phyloP scores from a whole-genome alignment of 257 asterid genomes.

The Nicotiana otophora region DNA sequence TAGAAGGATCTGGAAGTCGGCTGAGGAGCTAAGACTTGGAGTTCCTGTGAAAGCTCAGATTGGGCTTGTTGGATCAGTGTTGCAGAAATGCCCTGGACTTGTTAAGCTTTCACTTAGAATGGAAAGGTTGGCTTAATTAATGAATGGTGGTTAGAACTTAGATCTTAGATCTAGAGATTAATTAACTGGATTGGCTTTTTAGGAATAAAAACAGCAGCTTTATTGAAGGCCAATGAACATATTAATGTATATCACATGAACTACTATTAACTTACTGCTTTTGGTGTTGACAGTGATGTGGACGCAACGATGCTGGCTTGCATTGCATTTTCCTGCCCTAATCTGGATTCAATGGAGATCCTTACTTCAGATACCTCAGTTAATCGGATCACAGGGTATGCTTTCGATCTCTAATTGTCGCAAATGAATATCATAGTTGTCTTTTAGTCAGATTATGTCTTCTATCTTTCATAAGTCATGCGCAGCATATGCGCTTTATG shows the following conservation, averaged over 20 bases:
- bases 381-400: conserved; percentile 88
- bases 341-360: conserved; percentile 76
- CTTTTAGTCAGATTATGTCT: not conserved
- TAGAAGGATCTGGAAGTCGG: conserved; percentile 69
- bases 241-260: not conserved
- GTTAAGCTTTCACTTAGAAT: conserved; percentile 60
- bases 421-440: not conserved
- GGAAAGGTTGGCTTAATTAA: conserved; percentile 61
- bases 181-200: conserved; percentile 11
- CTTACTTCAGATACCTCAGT: conserved; percentile 44
- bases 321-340: conserved; percentile 90
- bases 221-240: not conserved
- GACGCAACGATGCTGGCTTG: conserved; percentile 91
- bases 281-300: conserved; percentile 62
- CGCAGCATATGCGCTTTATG: not conserved
- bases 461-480: not conserved
- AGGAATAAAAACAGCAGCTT: not conserved
- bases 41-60: conserved; percentile 74
- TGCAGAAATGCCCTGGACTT: conserved; percentile 82
- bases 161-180: conserved; percentile 33
- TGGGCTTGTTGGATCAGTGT: conserved; percentile 77
- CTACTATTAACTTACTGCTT: not conserved
- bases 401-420: not conserved
- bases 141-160: conserved; percentile 12
- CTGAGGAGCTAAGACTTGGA: conserved; percentile 80